Conservation (phyloP, 306 rosid genomes). For the Sophora flavescens region DNA sequence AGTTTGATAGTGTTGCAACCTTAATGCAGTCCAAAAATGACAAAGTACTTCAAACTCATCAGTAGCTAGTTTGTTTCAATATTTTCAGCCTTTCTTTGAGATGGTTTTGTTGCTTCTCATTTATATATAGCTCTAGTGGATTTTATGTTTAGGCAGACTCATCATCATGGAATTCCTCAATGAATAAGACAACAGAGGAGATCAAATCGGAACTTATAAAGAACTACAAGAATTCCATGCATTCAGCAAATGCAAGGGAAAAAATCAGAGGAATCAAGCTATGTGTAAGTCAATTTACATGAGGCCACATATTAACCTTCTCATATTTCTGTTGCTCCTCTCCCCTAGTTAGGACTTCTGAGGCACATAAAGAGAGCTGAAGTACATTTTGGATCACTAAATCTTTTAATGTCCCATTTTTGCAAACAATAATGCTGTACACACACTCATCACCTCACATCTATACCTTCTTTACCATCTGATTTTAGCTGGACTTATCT, state of each 20-base stretch:
- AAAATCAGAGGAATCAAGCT: slow-evolving; percentile 37
- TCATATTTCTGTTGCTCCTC: background rate
- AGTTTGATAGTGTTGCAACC: slow-evolving; percentile 61
- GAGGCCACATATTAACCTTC: background rate
- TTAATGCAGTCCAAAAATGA: slow-evolving; percentile 49
- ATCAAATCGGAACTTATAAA: slow-evolving; percentile 39
- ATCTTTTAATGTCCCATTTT: no score
- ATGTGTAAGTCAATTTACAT: slow-evolving; percentile 21
- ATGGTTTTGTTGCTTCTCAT: slow-evolving; percentile 4
- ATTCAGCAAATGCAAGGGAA: slow-evolving; percentile 31
- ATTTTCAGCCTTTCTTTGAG: background rate
- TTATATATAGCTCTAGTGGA: background rate
- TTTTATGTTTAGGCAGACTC: slow-evolving; percentile 37
- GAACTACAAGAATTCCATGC: slow-evolving; percentile 43
- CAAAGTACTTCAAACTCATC: slow-evolving; percentile 16
- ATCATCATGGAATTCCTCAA: slow-evolving; percentile 23
- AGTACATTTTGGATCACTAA: no score
- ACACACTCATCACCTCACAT: no score
- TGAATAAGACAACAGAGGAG: slow-evolving; percentile 42
- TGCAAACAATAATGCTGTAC: no score
- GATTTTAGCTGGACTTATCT: no score
- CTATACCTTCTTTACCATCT: no score
- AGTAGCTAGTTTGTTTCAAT: background rate
- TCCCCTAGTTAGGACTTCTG: no score
- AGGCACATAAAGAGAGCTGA: no score